These are phyloP conservation scores for Lepidium africanum DNA, from an alignment of 345 rosid species.

Conservation along the genomic window DNA sequence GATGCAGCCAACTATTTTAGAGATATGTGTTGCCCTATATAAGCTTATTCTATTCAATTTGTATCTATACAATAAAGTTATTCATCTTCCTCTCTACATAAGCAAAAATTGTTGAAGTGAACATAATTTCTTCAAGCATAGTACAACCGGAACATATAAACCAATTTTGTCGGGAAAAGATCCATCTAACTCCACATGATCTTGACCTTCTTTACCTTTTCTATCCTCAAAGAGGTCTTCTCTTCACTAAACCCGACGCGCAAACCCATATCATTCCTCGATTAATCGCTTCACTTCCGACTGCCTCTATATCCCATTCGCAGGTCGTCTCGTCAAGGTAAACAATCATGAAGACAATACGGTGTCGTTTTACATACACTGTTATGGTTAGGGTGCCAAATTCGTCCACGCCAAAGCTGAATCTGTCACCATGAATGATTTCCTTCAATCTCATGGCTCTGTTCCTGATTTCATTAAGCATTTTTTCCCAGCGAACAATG, in stretches of 20 bases:
- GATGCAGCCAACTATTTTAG: no score
- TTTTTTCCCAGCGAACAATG: slow-evolving; percentile 31
- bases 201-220: slow-evolving; percentile 9
- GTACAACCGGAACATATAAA: slow-evolving; percentile 1
- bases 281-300: slow-evolving; percentile 3
- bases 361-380: slow-evolving; percentile 11
- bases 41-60: background rate
- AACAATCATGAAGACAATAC: slow-evolving; percentile 6
- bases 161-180: background rate
- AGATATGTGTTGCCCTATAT: background rate
- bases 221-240: slow-evolving; percentile 27
- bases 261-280: background rate
- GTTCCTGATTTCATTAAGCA: slow-evolving; percentile 6
- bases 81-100: background rate
- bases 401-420: slow-evolving; percentile 35
- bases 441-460: slow-evolving; percentile 19
- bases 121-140: background rate
- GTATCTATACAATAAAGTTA: background rate
- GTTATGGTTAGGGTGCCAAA: slow-evolving; percentile 7
- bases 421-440: slow-evolving; percentile 20
- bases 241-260: slow-evolving; percentile 19
- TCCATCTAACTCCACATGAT: slow-evolving; percentile 25
- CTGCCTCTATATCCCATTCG: slow-evolving; percentile 10
- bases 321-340: slow-evolving; percentile 19
- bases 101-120: slow-evolving; percentile 6